Evolutionary conservation across 2,329 filamentous ascomycete genomes (phyloP), one percentile per base, ranked within the genome.

Genomic region (Exophiala viscosa): DNA sequence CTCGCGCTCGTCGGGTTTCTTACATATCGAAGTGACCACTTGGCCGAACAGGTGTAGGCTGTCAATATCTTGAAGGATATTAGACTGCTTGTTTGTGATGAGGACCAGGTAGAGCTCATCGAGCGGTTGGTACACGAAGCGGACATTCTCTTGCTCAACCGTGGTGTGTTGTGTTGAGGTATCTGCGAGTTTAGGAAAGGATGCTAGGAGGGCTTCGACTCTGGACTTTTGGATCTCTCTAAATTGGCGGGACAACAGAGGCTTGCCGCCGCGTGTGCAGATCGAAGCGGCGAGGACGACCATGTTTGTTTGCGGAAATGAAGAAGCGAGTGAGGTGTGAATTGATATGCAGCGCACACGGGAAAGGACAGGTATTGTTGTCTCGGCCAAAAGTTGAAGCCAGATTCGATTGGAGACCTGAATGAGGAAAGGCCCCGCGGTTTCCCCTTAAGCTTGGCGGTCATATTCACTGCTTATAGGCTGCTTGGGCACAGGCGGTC

Each of bases 81-180:
- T 99, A 72, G 92, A 97, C 78, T 97, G 93, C 66, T 90, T 88
- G 79, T 99, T 99, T 72, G 95, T 99, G 74, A 99, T 97, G 67
- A 99, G 84, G 62, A 99, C 92, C 84, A 99, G 97, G 82, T 99
- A 99, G 60, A 99, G 85, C 78, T 99, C 95, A 75, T 99, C 95
- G 60, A 99, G 82, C 55, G 93, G 95, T 72, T 99, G 93, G 79
- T 99, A 99, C 54, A 99, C 93, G 70, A 96, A 99, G 76, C 93
- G 92, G 67, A 99, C 93, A 77, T 96, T 97, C 77, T 99, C 95
- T 75, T 97, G 91, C 75, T 99, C 93, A 66, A 97, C 91, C 5
- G 89, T 99, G 23, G 93, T 99, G 73, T 99, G 93, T 74, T 99
- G 93, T 47, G 90, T 96, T 57, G 91, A 88, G 58, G 88, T 90